Percentiles rank a stretch among this genome's conserved stretches.
These are phyloP conservation scores for Calocera cornea DNA, from an alignment of 768 basidiomycete genomes.

Conservation along the genomic window DNA sequence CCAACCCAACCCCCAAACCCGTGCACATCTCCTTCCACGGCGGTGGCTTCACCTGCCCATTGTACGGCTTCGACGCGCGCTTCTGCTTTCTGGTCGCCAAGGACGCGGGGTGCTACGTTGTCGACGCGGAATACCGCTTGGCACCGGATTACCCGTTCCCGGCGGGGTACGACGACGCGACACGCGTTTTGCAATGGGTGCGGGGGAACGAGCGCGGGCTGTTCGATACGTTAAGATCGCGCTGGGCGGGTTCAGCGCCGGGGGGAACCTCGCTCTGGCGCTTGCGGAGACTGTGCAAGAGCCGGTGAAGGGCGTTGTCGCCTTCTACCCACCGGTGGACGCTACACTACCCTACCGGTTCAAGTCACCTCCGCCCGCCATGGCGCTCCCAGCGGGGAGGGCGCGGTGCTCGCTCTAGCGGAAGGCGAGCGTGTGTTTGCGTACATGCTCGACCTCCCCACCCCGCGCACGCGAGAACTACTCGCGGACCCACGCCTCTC, in stretches of 20 bases:
- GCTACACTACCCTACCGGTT: not conserved
- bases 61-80: not conserved
- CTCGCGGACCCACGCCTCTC: not conserved
- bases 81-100: not conserved
- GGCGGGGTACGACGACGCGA: not conserved
- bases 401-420: not conserved
- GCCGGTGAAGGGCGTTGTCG: not conserved
- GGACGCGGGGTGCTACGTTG: not conserved
- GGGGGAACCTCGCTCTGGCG: not conserved
- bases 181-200: not conserved
- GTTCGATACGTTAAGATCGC: not conserved
- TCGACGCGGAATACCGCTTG: not conserved
- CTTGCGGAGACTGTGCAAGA: not conserved
- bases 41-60: not conserved
- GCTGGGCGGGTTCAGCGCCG: not conserved
- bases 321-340: not conserved
- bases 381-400: not conserved
- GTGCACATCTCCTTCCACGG: not conserved
- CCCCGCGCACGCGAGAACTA: not conserved
- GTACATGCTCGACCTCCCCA: not conserved
- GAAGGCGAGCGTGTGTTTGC: not conserved
- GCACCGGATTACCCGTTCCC: not conserved
- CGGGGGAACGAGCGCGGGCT: not conserved
- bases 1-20: not conserved
- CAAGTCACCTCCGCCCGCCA: not conserved